Evolutionary conservation across 2,329 filamentous ascomycete genomes (phyloP), one percentile per base, ranked within the genome.

Genomic region (Myriosclerotinia duriaeana): DNA sequence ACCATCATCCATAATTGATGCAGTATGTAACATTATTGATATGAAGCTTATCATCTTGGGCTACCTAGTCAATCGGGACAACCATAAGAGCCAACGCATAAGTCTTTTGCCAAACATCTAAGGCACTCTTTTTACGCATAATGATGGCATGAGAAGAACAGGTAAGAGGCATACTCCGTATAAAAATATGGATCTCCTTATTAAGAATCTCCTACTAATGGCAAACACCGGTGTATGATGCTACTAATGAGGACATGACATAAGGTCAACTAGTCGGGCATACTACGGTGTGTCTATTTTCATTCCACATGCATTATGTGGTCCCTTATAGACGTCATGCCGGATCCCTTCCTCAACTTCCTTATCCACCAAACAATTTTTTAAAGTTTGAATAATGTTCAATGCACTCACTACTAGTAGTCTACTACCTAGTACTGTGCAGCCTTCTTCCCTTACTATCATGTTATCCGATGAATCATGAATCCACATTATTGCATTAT

Each of bases 401-500:
- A 26, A 26, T 26, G 26, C 26, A 26, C 26, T 26, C 26, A 26
- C 26, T 26, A 26, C n/a, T n/a, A n/a, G n/a, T n/a, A n/a, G n/a
- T n/a, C n/a, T n/a, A n/a, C 26, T 26, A 26, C 26, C 26, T 26
- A 26, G 26, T 26, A 26, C 26, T 26, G 26, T 26, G 26, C 44
- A 54, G 30, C 52, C 46, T 55, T 46, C 61, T 59, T 55, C 14
- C n/a, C 44, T 40, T 26, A 26, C 26, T 26, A 26, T 26, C 26
- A 26, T 26, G 26, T 38, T 48, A 50, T 60, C 58, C 15, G 22
- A 53, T 30, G 26, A 5, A 34, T 34, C 30, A 34, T 44, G 44
- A 59, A 61, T 36, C 70, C 71, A 64, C 71, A 69, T 26, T 34
- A 68, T 71, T 67, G 68, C 68, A 65, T 71, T 70, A 73, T 71